These are phyloP conservation scores for Salix dunnii DNA, from an alignment of 345 rosid genomes.

Conservation along the genomic window DNA sequence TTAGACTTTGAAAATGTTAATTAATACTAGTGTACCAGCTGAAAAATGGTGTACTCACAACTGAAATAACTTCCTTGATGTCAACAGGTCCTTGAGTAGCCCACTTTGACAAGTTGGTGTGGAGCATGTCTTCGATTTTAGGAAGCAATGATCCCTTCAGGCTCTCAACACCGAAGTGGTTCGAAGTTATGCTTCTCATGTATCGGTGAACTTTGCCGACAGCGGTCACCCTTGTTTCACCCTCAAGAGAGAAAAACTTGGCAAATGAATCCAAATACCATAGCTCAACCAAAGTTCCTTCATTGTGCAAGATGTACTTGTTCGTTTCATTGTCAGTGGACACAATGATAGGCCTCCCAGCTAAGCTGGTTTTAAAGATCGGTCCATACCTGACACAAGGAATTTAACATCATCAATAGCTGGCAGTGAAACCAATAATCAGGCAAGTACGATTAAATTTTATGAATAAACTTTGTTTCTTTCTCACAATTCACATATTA, in stretches of 20 bases:
- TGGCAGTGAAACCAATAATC: not conserved
- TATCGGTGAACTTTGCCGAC: slow-evolving; percentile 10
- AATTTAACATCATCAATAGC: not conserved
- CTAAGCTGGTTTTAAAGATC: not conserved
- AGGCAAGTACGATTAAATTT: not conserved
- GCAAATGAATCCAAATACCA: slow-evolving; percentile 11
- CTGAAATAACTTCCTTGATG: slow-evolving; percentile 1
- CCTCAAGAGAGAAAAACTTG: slow-evolving; percentile 16
- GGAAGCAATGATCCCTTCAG: slow-evolving; percentile 18
- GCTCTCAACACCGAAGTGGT: slow-evolving; percentile 20
- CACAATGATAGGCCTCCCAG: slow-evolving; percentile 11
- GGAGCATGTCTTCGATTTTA: slow-evolving; percentile 13
- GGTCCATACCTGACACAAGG: slow-evolving; percentile 22
- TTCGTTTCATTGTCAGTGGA: slow-evolving; percentile 24
- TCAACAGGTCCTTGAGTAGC: not conserved
- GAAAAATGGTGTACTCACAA: not conserved
- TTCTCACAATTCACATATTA: not conserved
- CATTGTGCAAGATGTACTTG: slow-evolving; percentile 19
- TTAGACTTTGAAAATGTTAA: not conserved
- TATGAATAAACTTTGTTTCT: not conserved
- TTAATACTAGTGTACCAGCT: no score
- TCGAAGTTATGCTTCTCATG: slow-evolving; percentile 4
- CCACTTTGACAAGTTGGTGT: slow-evolving; percentile 6
- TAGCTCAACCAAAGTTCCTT: slow-evolving; percentile 16
- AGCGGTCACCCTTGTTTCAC: slow-evolving; percentile 1